Evolutionary conservation across 2,329 filamentous ascomycete species (phyloP), one percentile per base, ranked within the genome.

Genomic region (Verticillium albo-atrum): DNA sequence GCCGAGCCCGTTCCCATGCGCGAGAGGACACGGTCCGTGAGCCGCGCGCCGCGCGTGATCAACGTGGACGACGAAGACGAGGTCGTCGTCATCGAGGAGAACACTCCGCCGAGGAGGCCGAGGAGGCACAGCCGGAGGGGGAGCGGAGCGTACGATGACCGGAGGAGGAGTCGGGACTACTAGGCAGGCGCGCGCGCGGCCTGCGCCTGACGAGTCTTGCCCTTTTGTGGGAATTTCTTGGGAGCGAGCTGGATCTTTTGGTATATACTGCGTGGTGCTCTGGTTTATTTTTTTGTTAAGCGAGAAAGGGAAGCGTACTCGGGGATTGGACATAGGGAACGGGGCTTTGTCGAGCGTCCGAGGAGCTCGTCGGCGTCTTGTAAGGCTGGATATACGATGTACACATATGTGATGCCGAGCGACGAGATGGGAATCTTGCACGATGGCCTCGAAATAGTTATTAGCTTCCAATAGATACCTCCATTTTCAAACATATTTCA

Each of bases 41-140:
- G 61, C 57, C 63, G 64, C 57, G 64, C 65, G 23, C 71, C 73
- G 9, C 69, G 68, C 17, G 67, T 66, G n/a, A n/a, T n/a, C n/a
- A n/a, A n/a, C 15, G 65, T 67, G 7, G 65, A 64, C 32, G 62
- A 68, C 56, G 63, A 66, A 60, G 73, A 76, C 52, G 77, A 80
- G 70, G 70, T 75, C 17, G 63, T 76, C 2, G 72, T 76, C 10
- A 64, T 73, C 35, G 73, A 75, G 64, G 74, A 75, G 56, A 66
- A 70, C 51, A 67, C 65, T 27, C 68, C 71, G 55, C 68, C 72
- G 28, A 64, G 67, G 35, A 63, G 67, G 60, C 60, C 66, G 30
- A 35, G 62, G 51, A 55, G 60, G 4, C 67, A 67, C 55, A 71
- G 70, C 54, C 51, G 63, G n/a, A 47, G 42, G 20, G 42, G 20